These are phyloP conservation scores for Pyrenula massariospora DNA, from an alignment of 495 filamentous ascomycete species.

Conservation along the genomic window DNA sequence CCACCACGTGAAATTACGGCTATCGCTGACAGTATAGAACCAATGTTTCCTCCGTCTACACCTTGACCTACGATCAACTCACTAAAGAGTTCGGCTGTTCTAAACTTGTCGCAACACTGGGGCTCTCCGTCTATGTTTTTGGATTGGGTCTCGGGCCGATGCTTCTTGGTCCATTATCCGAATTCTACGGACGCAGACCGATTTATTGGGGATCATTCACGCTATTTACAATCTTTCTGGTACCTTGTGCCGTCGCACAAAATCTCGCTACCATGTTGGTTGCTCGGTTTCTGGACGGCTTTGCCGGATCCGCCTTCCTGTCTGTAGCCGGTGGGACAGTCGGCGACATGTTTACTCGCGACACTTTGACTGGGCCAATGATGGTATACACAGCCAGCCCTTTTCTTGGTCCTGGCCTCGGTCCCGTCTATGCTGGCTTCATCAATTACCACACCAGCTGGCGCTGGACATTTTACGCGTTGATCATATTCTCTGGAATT, in stretches of 20 bases:
- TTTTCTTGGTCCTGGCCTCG: slow-evolving; percentile 54
- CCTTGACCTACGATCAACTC: slow-evolving; percentile 73
- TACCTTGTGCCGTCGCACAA: slow-evolving; percentile 76
- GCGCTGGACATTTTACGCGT: slow-evolving; percentile 83
- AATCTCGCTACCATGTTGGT: slow-evolving; percentile 79
- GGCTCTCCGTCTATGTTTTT: slow-evolving; percentile 68
- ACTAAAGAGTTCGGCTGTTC: slow-evolving; percentile 61
- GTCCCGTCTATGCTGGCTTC: slow-evolving; percentile 47
- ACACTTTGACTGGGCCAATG: slow-evolving; percentile 66
- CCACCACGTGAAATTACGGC: slow-evolving; percentile 3
- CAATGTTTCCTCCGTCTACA: slow-evolving; percentile 82
- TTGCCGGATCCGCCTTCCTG: slow-evolving; percentile 80
- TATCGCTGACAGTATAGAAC: slow-evolving; percentile 41
- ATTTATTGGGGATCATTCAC: slow-evolving; percentile 73
- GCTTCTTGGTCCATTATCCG: slow-evolving; percentile 53
- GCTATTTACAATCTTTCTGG: slow-evolving; percentile 73
- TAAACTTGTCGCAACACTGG: slow-evolving; percentile 62
- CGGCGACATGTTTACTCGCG: slow-evolving; percentile 71
- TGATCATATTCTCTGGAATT: slow-evolving; percentile 68
- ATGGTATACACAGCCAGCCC: slow-evolving; percentile 71
- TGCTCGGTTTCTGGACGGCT: slow-evolving; percentile 71
- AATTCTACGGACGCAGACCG: slow-evolving; percentile 79
- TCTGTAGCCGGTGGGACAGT: slow-evolving; percentile 86
- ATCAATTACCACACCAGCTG: slow-evolving; percentile 69
- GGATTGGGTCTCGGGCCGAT: slow-evolving; percentile 61